A percentile compares a stretch with the other conserved stretches of the same genome.
These are phyloP conservation scores for Lunularia cruciata DNA, from an alignment of 225 moss, liverwort and hornwort genomes.

Conservation along the genomic window DNA sequence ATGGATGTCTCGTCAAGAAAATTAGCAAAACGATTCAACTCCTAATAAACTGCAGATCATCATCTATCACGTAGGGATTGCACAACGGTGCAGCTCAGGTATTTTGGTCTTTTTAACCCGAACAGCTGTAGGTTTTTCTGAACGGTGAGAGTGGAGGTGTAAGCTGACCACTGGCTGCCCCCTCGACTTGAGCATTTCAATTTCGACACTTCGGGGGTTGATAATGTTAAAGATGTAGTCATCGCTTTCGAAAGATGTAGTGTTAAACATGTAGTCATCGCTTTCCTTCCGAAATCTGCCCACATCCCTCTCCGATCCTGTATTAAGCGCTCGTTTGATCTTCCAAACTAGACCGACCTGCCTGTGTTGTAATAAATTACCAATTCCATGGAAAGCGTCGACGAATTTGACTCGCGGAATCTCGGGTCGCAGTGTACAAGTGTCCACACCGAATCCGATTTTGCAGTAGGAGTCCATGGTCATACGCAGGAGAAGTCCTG, in stretches of 20 bases:
- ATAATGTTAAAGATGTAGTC: constrained; percentile 43
- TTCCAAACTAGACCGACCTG: constrained; percentile 15
- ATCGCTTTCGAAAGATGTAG: too few species aligned
- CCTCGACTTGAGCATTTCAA: constrained; percentile 1
- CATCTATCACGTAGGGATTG: too few species aligned
- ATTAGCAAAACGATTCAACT: too few species aligned
- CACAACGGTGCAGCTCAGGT: too few species aligned
- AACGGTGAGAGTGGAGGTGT: too few species aligned
- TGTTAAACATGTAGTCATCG: constrained; percentile 37
- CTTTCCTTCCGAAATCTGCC: constrained; percentile 24
- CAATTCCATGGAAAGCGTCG: constrained; percentile 40
- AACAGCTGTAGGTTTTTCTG: too few species aligned
- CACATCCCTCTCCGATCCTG: constrained; percentile 42
- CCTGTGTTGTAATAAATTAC: constrained; percentile 6
- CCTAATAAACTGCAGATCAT: too few species aligned
- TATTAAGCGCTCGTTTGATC: constrained; percentile 33
- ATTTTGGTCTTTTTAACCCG: too few species aligned
- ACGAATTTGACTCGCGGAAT: constrained; percentile 36
- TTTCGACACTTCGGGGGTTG: constrained; percentile 30
- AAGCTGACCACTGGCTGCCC: constrained; percentile 3
- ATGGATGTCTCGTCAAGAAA: too few species aligned
- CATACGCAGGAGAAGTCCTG: constrained; percentile 49
- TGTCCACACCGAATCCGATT: constrained; percentile 50
- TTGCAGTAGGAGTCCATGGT: constrained; percentile 55
- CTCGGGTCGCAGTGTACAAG: constrained; percentile 31